phyloP scores from a whole-genome alignment of 768 basidiomycete genomes.

The Mycena rosella region DNA sequence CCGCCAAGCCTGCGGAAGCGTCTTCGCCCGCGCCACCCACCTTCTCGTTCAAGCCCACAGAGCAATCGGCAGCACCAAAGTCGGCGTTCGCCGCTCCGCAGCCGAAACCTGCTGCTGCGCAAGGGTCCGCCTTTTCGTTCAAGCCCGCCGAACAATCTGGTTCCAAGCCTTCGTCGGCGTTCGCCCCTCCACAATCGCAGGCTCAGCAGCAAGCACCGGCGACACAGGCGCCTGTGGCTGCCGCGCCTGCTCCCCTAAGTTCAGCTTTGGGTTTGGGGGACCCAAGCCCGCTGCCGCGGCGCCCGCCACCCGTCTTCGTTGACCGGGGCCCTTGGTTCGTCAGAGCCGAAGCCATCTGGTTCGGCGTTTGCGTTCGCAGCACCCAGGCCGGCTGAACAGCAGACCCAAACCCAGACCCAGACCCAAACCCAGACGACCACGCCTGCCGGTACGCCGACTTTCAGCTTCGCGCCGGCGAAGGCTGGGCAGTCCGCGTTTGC shows the following conservation, averaged over 20 bases:
- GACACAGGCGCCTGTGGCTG: constrained; percentile 34
- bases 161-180: constrained; percentile 27
- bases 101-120: constrained; percentile 32
- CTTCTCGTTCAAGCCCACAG: constrained; percentile 32
- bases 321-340: constrained; percentile 38
- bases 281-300: constrained; percentile 30
- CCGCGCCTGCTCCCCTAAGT: constrained; percentile 49
- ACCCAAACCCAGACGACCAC: no score
- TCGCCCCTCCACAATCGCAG: constrained; percentile 25
- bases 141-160: constrained; percentile 35
- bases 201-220: constrained; percentile 11
- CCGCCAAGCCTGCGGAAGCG: constrained; percentile 21
- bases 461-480: constrained; percentile 4
- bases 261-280: constrained; percentile 53
- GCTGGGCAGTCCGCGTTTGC: constrained; percentile 1
- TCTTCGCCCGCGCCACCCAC: constrained; percentile 6
- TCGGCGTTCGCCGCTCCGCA: constrained; percentile 20
- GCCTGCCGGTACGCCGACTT: constrained; percentile 3
- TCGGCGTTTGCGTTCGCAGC: constrained; percentile 39
- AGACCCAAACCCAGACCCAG: background rate
- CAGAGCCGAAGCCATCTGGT: constrained; percentile 41
- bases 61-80: background rate
- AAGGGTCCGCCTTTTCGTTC: constrained; percentile 18
- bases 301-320: constrained; percentile 36
- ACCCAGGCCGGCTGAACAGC: constrained; percentile 35